phyloP scores from a whole-genome alignment of 2,329 filamentous ascomycete species.

The Coleophoma eucalyptorum region DNA sequence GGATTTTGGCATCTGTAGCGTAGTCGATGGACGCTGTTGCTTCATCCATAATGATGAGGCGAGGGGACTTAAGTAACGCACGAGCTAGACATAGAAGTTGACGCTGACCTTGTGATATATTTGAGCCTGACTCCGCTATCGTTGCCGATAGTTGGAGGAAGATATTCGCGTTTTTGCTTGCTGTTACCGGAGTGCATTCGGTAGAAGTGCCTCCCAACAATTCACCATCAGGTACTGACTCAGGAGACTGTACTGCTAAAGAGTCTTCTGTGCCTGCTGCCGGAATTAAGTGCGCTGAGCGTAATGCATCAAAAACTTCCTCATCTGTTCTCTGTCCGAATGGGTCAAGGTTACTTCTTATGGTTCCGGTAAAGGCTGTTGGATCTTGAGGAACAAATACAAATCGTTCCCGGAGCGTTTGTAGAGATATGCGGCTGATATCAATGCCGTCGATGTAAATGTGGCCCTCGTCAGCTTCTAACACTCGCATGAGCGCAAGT shows the following conservation, averaged over 20 bases:
- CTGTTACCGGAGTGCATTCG: not conserved
- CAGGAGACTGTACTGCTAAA: not conserved
- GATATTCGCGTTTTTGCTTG: too few relatives aligned
- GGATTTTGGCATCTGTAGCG: constrained; percentile 90
- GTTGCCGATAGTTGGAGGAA: too few relatives aligned
- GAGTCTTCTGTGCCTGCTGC: not conserved
- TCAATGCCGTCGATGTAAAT: constrained; percentile 61
- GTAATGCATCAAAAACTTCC: not conserved
- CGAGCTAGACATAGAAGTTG: constrained; percentile 91
- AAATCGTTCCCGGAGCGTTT: constrained; percentile 67
- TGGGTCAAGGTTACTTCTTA: constrained; percentile 60
- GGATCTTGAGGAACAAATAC: constrained; percentile 81
- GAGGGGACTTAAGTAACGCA: constrained; percentile 77
- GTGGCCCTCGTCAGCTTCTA: constrained; percentile 54
- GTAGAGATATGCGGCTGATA: constrained; percentile 67
- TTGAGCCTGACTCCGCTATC: too few relatives aligned
- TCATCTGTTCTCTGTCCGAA: not conserved
- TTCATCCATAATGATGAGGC: constrained; percentile 94
- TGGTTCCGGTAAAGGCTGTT: constrained; percentile 72
- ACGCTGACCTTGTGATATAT: constrained; percentile 69
- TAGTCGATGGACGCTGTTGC: constrained; percentile 88
- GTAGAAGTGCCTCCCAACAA: too few relatives aligned
- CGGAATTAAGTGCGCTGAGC: not conserved
- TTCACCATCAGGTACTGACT: not conserved
- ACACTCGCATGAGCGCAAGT: constrained; percentile 66